Percentiles rank a stretch among this genome's conserved stretches.
Conservation (phyloP, 169 alveolate genomes). For the Eimeria tenella region DNA sequence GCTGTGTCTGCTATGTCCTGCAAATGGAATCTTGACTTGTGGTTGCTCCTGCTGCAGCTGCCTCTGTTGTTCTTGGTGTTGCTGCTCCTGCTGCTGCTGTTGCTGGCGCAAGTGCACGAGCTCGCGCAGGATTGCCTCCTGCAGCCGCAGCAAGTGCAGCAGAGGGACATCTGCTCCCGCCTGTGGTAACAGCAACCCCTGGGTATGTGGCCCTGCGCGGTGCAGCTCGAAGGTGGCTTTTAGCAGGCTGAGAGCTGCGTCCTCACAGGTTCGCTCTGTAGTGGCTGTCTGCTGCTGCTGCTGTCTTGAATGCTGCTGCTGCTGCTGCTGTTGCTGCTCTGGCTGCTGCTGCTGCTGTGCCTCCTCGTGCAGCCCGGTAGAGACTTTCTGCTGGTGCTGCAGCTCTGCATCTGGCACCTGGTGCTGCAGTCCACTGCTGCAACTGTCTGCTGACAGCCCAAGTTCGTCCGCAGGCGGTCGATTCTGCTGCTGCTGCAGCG, state of each 20-base stretch:
- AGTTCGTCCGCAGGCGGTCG: not conserved
- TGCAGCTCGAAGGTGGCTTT: not conserved
- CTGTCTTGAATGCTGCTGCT: not conserved
- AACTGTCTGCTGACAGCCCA: not conserved
- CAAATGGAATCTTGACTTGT: not conserved
- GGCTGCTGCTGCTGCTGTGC: conserved; percentile 20
- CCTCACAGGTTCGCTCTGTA: not conserved
- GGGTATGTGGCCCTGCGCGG: not conserved
- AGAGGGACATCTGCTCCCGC: not conserved
- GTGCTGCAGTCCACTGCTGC: not conserved
- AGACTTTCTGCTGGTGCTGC: not conserved
- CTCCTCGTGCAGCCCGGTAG: not conserved
- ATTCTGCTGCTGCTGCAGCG: not conserved
- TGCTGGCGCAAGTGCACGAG: not conserved
- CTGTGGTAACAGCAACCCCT: not conserved
- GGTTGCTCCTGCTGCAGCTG: not conserved
- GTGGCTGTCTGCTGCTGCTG: conserved; percentile 7
- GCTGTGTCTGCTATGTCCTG: not conserved
- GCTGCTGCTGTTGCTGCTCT: not conserved
- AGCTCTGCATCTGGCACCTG: not conserved
- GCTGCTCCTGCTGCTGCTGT: conserved; percentile 4
- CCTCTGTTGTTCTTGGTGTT: not conserved
- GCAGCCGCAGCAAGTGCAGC: not conserved
- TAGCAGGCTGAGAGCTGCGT: not conserved
- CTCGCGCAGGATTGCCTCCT: conserved; percentile 1